Evolutionary conservation across 1,284 basidiomycete species (phyloP).

Genomic region (Ganoderma sinense): DNA sequence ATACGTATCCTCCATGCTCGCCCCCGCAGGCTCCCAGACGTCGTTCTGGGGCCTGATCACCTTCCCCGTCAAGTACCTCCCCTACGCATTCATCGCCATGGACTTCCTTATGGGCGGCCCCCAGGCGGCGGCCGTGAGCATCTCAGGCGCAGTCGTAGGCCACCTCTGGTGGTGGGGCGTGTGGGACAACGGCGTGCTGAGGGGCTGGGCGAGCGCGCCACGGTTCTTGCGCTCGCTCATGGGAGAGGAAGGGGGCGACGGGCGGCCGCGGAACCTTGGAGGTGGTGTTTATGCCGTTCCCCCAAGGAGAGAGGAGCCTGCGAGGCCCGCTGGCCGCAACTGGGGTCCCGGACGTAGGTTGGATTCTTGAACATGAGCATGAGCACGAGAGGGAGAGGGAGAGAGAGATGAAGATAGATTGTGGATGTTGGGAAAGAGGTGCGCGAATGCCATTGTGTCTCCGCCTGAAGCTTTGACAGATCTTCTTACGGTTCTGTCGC

Average conservation of each 20-base stretch:
- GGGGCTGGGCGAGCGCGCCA: conserved; percentile 44
- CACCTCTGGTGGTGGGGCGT: conserved; percentile 84
- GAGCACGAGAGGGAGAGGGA: not conserved
- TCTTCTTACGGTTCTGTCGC: not conserved
- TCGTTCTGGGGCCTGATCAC: conserved; percentile 80
- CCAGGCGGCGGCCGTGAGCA: conserved; percentile 56
- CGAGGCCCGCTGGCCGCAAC: conserved; percentile 40
- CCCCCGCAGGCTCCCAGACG: conserved; percentile 69
- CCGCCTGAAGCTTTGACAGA: conserved; percentile 5
- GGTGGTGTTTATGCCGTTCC: conserved; percentile 44
- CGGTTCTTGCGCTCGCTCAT: conserved; percentile 43
- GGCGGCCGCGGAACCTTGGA: conserved; percentile 24
- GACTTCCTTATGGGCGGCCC: conserved; percentile 77
- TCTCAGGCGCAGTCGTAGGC: conserved; percentile 81
- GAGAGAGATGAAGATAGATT: too few species aligned
- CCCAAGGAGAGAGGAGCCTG: conserved; percentile 35
- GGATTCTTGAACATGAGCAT: conserved; percentile 32
- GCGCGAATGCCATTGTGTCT: not conserved
- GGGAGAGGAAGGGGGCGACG: conserved; percentile 39
- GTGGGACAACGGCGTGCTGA: conserved; percentile 48
- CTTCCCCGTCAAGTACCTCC: conserved; percentile 76
- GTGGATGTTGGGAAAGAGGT: not conserved
- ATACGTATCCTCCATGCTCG: conserved; percentile 73
- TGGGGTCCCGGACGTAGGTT: conserved; percentile 52
- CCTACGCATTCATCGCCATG: conserved; percentile 77